Conservation (phyloP, 2,329 filamentous ascomycete genomes). For the Thelonectria blattea region DNA sequence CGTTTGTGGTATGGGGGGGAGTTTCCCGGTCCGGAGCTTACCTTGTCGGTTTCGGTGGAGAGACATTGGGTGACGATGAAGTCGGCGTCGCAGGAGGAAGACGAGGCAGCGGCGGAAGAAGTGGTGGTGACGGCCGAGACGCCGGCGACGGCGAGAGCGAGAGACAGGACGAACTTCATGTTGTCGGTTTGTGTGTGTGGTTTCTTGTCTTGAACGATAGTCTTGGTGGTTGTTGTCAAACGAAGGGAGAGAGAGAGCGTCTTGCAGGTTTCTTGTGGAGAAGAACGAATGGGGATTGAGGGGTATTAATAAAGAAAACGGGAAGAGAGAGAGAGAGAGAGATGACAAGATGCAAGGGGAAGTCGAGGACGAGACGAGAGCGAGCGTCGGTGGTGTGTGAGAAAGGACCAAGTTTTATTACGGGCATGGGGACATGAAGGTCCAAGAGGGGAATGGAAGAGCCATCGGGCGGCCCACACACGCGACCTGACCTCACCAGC, state of each 20-base stretch:
- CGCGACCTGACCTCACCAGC: too few species aligned
- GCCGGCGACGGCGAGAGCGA: conserved; percentile 47
- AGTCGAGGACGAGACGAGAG: neutral
- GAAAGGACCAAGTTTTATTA: too few species aligned
- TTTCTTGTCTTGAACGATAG: conserved; percentile 8
- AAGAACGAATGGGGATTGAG: conserved; percentile 6
- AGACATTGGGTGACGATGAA: conserved; percentile 56
- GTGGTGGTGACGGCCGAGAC: conserved; percentile 43
- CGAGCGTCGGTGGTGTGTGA: neutral
- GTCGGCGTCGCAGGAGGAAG: conserved; percentile 50
- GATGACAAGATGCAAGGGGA: neutral
- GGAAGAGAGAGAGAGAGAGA: neutral
- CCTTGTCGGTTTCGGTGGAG: conserved; percentile 47
- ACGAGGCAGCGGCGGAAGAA: conserved; percentile 38
- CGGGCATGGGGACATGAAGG: conserved; percentile 26
- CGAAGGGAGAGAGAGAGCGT: neutral
- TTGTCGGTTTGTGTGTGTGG: conserved; percentile 32
- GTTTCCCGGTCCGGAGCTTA: conserved; percentile 22
- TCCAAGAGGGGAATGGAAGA: conserved; percentile 6
- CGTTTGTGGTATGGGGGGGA: too few species aligned
- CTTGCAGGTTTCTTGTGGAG: neutral
- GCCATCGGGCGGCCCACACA: neutral
- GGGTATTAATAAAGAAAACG: neutral
- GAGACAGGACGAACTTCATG: conserved; percentile 54
- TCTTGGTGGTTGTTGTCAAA: neutral